Evolutionary conservation across 139 green algal species (phyloP), one percentile per base, ranked within the genome.

Genomic region (Chlamydomonas incerta): DNA sequence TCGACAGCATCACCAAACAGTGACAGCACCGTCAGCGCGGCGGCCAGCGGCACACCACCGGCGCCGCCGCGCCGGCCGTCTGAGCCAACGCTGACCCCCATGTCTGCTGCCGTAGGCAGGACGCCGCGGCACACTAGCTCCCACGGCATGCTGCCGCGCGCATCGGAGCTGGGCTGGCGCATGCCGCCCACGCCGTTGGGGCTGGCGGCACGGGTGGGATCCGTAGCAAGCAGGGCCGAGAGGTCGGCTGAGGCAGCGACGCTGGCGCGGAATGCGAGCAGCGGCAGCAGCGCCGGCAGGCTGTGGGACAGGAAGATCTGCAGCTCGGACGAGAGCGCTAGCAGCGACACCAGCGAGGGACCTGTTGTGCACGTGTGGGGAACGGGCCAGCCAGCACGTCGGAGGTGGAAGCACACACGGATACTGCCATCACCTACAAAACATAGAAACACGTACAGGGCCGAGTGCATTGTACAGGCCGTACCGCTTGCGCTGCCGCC

Each of bases 61-160:
- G 24, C 15, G 50, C 9, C 50, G n/a, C 57, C 57, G 13, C 60
- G 28, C 10, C 14, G 29, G 47, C 28, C 33, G 0, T 58, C 33
- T 26, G 55, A n/a, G n/a, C n/a, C 73, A 18, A 1, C 20, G 34
- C 21, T 41, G 4, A 24, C 41, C 41, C 21, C 35, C 15, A 15
- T 50, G 35, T 33, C 68, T 11, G n/a, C 3, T 35, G 13, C 28
- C 1, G 46, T 3, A 17, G 28, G 1, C 47, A 85, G 66, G 5
- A 85, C n/a, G 14, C 47, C 65, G 37, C n/a, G 65, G 47, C n/a
- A 60, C 4, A 69, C 50, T 0, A 85, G 63, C 79, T 85, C 79
- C 79, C 79, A 85, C 0, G 79, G 65, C 23, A 83, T 17, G 63
- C 63, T 52, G 41, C 77, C 77, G 10, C 75, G 60, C 60, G 75